phyloP scores from a whole-genome alignment of 2,329 filamentous ascomycete species.

The Aspergillus eucalypticola region DNA sequence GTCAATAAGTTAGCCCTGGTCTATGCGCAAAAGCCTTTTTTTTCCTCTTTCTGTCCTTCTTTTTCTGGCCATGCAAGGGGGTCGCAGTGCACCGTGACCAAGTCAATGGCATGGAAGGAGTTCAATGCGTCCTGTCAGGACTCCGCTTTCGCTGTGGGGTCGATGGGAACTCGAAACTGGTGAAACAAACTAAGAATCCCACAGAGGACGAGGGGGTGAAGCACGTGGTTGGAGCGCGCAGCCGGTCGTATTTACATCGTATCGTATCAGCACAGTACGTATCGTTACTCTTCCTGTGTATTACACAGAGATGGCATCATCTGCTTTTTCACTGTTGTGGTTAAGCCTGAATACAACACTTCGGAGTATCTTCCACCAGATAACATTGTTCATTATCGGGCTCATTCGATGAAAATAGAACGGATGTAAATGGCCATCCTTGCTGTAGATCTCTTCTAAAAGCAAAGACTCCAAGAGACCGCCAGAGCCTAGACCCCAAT shows the following conservation, averaged over 20 bases:
- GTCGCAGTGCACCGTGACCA: background rate
- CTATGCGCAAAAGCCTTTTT: background rate
- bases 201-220: background rate
- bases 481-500: background rate
- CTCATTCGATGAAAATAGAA: background rate
- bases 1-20: background rate
- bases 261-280: background rate
- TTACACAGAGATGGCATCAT: background rate
- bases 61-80: background rate
- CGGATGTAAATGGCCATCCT: background rate
- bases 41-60: no score
- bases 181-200: constrained; percentile 9
- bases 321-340: background rate
- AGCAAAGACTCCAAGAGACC: background rate
- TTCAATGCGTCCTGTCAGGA: constrained; percentile 10
- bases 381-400: background rate
- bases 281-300: background rate
- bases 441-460: background rate
- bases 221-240: constrained; percentile 7
- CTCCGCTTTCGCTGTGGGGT: constrained; percentile 4
- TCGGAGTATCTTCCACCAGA: background rate
- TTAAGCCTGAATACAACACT: background rate
- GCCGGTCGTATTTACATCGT: background rate
- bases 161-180: constrained; percentile 3
- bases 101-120: background rate